These are phyloP conservation scores for Psilocybe cubensis DNA, from an alignment of 768 basidiomycete species.

Conservation along the genomic window DNA sequence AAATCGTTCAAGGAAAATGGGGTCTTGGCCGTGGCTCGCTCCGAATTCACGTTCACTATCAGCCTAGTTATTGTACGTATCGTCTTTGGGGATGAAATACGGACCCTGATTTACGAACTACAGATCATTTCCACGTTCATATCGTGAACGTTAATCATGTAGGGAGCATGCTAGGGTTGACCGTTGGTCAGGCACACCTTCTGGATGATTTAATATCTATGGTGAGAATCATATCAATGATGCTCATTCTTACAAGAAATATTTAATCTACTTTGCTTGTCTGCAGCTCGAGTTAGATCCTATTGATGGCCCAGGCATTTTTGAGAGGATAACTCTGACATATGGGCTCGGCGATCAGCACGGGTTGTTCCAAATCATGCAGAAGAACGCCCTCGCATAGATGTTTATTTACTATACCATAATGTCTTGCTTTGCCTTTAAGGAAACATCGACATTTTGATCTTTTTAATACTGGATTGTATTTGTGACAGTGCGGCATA, in stretches of 20 bases:
- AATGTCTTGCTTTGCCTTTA: no score
- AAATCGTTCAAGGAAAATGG: constrained; percentile 65
- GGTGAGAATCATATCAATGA: constrained; percentile 38
- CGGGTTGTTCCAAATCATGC: constrained; percentile 28
- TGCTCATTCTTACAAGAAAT: background rate
- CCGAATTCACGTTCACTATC: constrained; percentile 90
- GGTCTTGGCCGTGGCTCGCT: constrained; percentile 63
- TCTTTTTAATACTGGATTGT: no score
- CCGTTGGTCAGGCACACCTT: constrained; percentile 90
- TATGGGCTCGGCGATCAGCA: constrained; percentile 87
- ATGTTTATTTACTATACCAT: no score
- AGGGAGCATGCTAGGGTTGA: constrained; percentile 67
- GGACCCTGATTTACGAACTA: background rate
- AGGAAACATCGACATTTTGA: no score
- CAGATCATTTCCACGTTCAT: constrained; percentile 95
- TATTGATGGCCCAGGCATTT: constrained; percentile 52
- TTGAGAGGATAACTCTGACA: constrained; percentile 76
- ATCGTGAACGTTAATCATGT: constrained; percentile 77
- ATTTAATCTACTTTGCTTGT: background rate
- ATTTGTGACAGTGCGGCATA: no score
- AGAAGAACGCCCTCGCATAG: background rate
- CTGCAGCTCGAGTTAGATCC: constrained; percentile 62
- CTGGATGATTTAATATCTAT: constrained; percentile 91
- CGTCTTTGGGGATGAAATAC: background rate
- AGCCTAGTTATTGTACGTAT: constrained; percentile 89